Percentiles rank a stretch among this genome's conserved stretches.
Conservation (phyloP, 139 green algal genomes). For the Chlamydomonas applanata region DNA sequence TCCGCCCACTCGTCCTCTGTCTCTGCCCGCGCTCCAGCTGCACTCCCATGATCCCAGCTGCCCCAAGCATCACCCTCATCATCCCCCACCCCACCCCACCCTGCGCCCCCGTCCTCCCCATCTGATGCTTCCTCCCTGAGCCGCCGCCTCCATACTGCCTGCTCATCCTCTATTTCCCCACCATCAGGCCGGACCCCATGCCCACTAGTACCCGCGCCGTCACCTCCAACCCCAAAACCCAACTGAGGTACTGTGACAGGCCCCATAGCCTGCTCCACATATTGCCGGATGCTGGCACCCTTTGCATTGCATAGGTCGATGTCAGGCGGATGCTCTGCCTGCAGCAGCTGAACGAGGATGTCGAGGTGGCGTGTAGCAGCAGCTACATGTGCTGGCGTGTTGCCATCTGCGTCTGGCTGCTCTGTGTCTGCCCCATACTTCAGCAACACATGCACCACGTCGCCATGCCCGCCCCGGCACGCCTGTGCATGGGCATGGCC, state of each 20-base stretch:
- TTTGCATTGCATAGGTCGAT: not conserved
- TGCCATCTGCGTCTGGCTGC: not conserved
- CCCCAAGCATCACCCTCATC: not conserved
- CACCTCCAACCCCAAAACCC: no score
- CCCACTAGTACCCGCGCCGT: no score
- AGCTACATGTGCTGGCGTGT: slow-evolving; percentile 5
- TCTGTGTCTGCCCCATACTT: slow-evolving; percentile 2
- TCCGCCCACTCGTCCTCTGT: slow-evolving; percentile 12
- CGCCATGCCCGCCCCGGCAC: not conserved
- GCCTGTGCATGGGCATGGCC: not conserved
- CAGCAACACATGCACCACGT: not conserved
- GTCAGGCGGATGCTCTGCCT: slow-evolving; percentile 8
- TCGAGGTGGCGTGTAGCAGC: not conserved
- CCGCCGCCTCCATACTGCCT: not conserved
- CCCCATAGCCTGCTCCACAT: not conserved
- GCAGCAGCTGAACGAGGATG: slow-evolving; percentile 4
- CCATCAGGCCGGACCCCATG: no score
- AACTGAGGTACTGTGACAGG: no score
- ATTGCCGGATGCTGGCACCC: not conserved
- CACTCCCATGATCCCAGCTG: no score
- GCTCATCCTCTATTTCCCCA: not conserved
- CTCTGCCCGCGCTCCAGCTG: not conserved
- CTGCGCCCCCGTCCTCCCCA: not conserved
- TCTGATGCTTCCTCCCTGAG: slow-evolving; percentile 8
- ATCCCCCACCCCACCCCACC: not conserved